A percentile compares a stretch with the other conserved stretches of the same genome.
phyloP scores from a whole-genome alignment of 345 rosid genomes.

The Dipteronia dyeriana region DNA sequence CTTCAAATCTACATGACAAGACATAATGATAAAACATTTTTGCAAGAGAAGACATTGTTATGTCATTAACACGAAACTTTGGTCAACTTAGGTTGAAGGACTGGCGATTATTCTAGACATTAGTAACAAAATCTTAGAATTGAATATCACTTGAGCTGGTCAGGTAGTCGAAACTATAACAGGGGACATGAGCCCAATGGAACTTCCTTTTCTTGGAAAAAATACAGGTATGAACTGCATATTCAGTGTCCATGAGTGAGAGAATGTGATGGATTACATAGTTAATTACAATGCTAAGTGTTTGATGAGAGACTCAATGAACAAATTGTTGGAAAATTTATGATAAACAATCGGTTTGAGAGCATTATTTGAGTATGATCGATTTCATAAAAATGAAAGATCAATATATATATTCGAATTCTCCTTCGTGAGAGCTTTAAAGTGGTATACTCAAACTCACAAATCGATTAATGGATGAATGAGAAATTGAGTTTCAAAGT shows the following conservation, averaged over 20 bases:
- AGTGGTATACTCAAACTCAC: too few species aligned
- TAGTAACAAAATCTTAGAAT: not conserved
- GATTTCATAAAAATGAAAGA: too few species aligned
- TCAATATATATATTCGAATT: too few species aligned
- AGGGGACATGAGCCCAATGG: not conserved
- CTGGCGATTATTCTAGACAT: not conserved
- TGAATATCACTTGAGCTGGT: not conserved
- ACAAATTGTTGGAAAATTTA: too few species aligned
- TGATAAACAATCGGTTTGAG: too few species aligned
- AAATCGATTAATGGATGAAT: too few species aligned
- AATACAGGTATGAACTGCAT: not conserved
- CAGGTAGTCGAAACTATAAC: not conserved
- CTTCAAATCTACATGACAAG: not conserved
- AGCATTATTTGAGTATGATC: too few species aligned
- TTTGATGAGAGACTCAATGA: too few species aligned
- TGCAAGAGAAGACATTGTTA: not conserved
- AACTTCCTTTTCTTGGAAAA: conserved; percentile 1
- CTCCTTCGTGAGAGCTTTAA: too few species aligned
- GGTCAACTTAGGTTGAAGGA: not conserved
- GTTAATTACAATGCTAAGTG: too few species aligned
- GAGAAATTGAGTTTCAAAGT: too few species aligned
- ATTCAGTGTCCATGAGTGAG: not conserved
- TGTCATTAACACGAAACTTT: not conserved
- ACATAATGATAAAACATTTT: not conserved
- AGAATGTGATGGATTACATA: not conserved